Base-by-base conservation (phyloP, 164 flowering plant genomes). In the Vitis rotundifolia region DNA sequence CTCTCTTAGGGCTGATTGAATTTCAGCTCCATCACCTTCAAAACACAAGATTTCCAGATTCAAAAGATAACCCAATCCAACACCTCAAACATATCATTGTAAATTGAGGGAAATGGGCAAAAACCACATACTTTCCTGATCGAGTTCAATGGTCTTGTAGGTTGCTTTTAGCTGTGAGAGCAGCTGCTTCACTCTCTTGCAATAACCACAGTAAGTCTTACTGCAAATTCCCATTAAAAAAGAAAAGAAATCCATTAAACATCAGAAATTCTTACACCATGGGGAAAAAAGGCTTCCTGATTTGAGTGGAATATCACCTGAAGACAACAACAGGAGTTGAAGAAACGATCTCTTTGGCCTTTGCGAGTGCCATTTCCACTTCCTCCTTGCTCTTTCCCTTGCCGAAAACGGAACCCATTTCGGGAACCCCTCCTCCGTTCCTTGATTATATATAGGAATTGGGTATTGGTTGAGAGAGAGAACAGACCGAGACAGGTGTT, bases 121-220 rank as follows among this genome's bases (percentile, higher is more conserved):
- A 62, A 53, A 12, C 15, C 6, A 74, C 94, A 78, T 77, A 90
- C 97, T 82, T 70, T 85, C 88, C 48, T 54, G 62, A 68, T 93
- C 88, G 28, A 93, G 80, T 76, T 91, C 98, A 52, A 93, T 78
- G 65, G 78, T 83, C 74, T 85, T 85, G 77, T 51, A 83, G 60
- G 61, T 63, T 10, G 89, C 94, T 44, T 88, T 86, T n/a, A 91
- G 69, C 65, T 85, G 78, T 16, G 85, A 74, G 11, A 91, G 64
- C 74, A 93, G 71, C 73, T 85, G 68, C 88, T 89, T 91, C 49
- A 88, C 97, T 63, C 83, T 76, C 44, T 44, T 53, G 76, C 95
- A 93, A 62, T 74, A 91, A 14, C 86, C 84, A 73, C 98, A 93
- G 57, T 77, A 89, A 0, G 89, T 82, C 70, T 93, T 93, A 69